Evolutionary conservation across 108 stramenopile genomes (phyloP).

Genomic region (Skeletonema tropicum): DNA sequence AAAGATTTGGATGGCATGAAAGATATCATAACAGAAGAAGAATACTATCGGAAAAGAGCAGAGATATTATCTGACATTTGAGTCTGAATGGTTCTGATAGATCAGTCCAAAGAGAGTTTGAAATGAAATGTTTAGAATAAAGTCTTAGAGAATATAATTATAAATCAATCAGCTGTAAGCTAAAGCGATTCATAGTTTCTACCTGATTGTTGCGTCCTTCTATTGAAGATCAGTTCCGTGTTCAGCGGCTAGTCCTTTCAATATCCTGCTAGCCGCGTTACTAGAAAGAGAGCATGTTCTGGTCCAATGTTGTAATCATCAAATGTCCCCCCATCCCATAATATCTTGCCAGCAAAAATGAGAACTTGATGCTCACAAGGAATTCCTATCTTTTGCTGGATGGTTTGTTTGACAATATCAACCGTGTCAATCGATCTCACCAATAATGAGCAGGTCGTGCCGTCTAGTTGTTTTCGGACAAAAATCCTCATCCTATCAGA

Average conservation of each 20-base stretch:
- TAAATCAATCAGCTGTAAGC: background rate
- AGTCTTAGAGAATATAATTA: no score
- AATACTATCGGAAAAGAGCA: slow-evolving; percentile 3
- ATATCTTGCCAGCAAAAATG: slow-evolving; percentile 68
- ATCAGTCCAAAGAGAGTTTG: no score
- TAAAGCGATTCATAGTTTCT: no score
- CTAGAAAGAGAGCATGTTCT: no score
- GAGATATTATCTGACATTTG: slow-evolving; percentile 2
- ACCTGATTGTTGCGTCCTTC: no score
- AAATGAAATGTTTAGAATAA: no score
- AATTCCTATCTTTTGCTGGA: slow-evolving; percentile 13
- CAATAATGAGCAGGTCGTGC: background rate
- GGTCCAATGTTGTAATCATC: slow-evolving; percentile 57
- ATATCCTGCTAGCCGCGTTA: no score
- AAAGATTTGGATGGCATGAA: slow-evolving; percentile 5
- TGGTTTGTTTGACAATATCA: slow-evolving; percentile 16
- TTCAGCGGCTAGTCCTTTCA: no score
- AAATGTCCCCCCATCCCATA: slow-evolving; percentile 68
- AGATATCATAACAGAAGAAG: slow-evolving; percentile 1
- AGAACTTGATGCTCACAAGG: slow-evolving; percentile 50
- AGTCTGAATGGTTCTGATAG: background rate
- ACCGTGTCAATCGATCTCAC: slow-evolving; percentile 30
- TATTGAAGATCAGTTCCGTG: no score
- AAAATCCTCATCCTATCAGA: background rate
- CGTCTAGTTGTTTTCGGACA: background rate